A percentile compares a stretch with the other conserved stretches of the same genome.
These are phyloP conservation scores for Trichopus zeylanicus DNA, from an alignment of 116 monocot genomes.

Conservation along the genomic window DNA sequence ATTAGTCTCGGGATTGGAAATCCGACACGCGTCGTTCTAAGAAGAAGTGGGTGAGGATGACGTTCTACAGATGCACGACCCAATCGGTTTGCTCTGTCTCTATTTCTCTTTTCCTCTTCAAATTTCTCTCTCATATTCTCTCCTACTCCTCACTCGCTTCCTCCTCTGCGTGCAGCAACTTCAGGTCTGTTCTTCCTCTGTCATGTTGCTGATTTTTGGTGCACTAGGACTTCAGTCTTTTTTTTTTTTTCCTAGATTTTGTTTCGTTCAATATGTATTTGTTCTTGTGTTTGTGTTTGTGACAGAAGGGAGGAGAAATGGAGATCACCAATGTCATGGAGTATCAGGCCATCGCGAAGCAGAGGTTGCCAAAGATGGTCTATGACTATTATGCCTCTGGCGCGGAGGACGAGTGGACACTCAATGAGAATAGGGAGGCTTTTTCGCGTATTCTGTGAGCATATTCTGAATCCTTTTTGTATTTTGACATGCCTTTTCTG, in stretches of 20 bases:
- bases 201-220: not conserved
- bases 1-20: no score
- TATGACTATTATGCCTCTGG: conserved; percentile 97
- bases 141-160: not conserved
- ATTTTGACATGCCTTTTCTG: not conserved
- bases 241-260: not conserved
- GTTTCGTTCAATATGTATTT: not conserved
- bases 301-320: conserved; percentile 19
- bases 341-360: conserved; percentile 81
- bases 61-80: no score
- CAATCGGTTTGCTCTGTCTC: no score
- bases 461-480: not conserved
- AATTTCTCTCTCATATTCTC: not conserved
- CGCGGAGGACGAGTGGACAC: conserved; percentile 93
- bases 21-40: no score
- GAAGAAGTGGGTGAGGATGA: no score
- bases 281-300: not conserved
- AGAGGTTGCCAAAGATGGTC: conserved; percentile 94
- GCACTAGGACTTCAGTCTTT: no score
- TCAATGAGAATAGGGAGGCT: conserved; percentile 87
- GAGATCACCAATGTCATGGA: conserved; percentile 89
- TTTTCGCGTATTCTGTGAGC: conserved; percentile 88
- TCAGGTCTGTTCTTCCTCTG: not conserved
- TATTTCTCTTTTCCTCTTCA: not conserved
- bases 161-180: not conserved